Percentiles rank a stretch among this genome's conserved stretches.
These are phyloP conservation scores for Aciculosporium take DNA, from an alignment of 2,329 filamentous ascomycete species.

Conservation along the genomic window DNA sequence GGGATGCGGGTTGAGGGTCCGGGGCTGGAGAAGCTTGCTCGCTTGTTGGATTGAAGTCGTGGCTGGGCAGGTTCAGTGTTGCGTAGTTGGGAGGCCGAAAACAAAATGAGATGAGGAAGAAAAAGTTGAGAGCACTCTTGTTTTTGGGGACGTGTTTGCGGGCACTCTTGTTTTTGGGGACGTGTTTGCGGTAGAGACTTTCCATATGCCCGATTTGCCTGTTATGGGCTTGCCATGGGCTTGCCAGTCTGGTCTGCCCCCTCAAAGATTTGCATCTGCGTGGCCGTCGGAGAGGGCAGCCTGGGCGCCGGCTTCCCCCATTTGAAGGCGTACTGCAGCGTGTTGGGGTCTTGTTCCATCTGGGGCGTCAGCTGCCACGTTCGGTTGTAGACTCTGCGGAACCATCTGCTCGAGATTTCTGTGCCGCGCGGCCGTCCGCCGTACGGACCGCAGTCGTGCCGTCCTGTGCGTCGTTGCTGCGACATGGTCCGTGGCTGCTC, in stretches of 20 bases:
- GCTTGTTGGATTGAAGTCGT: constrained; percentile 23
- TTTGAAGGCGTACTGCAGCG: constrained; percentile 20
- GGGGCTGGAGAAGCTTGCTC: constrained; percentile 45
- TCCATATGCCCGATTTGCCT: too few species aligned
- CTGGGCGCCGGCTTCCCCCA: constrained; percentile 29
- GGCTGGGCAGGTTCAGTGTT: too few species aligned
- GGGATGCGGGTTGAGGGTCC: constrained; percentile 61
- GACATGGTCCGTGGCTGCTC: constrained; percentile 23
- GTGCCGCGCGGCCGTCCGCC: constrained; percentile 18
- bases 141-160: too few species aligned
- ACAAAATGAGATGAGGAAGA: too few species aligned
- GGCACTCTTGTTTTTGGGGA: too few species aligned
- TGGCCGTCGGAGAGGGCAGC: constrained; percentile 17
- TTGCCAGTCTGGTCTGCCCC: constrained; percentile 23
- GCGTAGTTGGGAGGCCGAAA: too few species aligned
- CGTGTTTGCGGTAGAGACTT: too few species aligned
- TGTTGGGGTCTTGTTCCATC: constrained; percentile 21
- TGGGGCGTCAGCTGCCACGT: constrained; percentile 31
- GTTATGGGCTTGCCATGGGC: too few species aligned
- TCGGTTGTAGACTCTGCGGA: constrained; percentile 32
- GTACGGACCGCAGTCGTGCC: constrained; percentile 24
- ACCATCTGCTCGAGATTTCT: constrained; percentile 24
- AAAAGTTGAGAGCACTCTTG: too few species aligned
- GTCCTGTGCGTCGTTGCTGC: constrained; percentile 20
- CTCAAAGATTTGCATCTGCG: constrained; percentile 33